Evolutionary conservation across 106 monocot genomes (phyloP), one percentile per base, ranked within the genome.

Genomic region (Amphibolis antarctica): DNA sequence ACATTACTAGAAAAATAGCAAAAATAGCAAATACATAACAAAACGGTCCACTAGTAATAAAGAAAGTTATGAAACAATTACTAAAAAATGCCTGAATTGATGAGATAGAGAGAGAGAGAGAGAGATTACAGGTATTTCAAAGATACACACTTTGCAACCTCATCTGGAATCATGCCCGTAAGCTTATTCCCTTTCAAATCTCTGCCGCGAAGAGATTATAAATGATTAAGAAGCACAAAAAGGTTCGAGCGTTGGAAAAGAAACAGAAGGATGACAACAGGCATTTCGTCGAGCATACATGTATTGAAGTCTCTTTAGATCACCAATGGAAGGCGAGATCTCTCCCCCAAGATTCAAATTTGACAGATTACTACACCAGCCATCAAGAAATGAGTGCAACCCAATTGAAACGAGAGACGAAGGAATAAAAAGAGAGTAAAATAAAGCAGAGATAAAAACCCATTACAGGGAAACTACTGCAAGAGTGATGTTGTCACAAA

Each of bases 291-390:
- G 15, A 5, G n/a, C 68, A 18, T 71, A 98, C 96, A 98, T 56
- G 66, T 56, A 82, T 63, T 82, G 82, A 63, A 91, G 67, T 68
- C 51, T 87, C 80, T 74, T 87, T 31, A 98, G 81, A 50, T 74
- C 75, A n/a, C 96, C 90, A 31, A 90, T 46, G 9, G 87, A 75
- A 9, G 96, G 74, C 25, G 96, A 87, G 70, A 98, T 85, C 73
- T 90, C 90, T 17, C 96, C 96, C 17, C 85, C 90, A 12, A 98
- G 81, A 70, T 98, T 87, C 71, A 98, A 70, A 65, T 87, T 91
- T 10, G 96, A 98, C 23, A 98, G 66, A 31, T 98, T 98, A 79
- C 94, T 96, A 54, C 76, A 58, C 12, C 42, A 63, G 13, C 19
- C 27, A 1, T 36, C 10, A 65, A 29, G 27, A 43, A 13, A 23